phyloP scores from a whole-genome alignment of 495 filamentous ascomycete genomes.

The Geoglossum glabrum region DNA sequence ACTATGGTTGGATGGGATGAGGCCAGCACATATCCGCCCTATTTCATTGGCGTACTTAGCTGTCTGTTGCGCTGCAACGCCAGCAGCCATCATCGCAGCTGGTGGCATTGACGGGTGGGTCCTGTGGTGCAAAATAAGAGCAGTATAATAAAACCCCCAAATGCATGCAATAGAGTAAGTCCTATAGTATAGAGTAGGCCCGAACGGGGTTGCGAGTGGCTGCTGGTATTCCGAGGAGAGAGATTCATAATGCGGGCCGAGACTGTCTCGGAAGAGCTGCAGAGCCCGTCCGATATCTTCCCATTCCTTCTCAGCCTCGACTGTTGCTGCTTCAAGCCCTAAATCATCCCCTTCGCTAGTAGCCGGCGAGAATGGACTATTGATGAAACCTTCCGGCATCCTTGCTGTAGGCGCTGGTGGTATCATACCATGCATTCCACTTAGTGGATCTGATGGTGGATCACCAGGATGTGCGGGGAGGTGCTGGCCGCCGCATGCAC shows the following conservation, averaged over 20 bases:
- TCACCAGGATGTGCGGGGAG: background rate
- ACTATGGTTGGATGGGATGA: slow-evolving; percentile 40
- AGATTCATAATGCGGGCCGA: slow-evolving; percentile 61
- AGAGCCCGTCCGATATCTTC: slow-evolving; percentile 51
- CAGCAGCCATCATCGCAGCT: slow-evolving; percentile 67
- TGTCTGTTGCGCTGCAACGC: slow-evolving; percentile 49
- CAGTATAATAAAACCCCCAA: slow-evolving; percentile 69
- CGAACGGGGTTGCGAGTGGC: slow-evolving; percentile 54
- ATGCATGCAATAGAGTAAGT: slow-evolving; percentile 70
- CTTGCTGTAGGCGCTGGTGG: slow-evolving; percentile 21
- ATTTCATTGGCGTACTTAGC: slow-evolving; percentile 48
- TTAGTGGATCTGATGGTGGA: background rate
- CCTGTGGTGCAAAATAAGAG: slow-evolving; percentile 55
- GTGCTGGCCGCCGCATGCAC: background rate
- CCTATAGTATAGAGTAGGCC: slow-evolving; percentile 60
- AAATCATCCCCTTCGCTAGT: slow-evolving; percentile 16
- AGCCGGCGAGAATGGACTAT: background rate
- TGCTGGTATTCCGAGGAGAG: slow-evolving; percentile 50
- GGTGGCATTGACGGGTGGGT: slow-evolving; percentile 81
- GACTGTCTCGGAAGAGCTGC: slow-evolving; percentile 35
- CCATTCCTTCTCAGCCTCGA: slow-evolving; percentile 63
- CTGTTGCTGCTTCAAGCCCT: slow-evolving; percentile 39
- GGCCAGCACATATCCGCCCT: slow-evolving; percentile 61
- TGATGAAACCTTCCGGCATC: slow-evolving; percentile 23
- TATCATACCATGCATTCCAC: slow-evolving; percentile 33